Base-by-base conservation (phyloP, 169 alveolate species). In the Plasmodium ovale region DNA sequence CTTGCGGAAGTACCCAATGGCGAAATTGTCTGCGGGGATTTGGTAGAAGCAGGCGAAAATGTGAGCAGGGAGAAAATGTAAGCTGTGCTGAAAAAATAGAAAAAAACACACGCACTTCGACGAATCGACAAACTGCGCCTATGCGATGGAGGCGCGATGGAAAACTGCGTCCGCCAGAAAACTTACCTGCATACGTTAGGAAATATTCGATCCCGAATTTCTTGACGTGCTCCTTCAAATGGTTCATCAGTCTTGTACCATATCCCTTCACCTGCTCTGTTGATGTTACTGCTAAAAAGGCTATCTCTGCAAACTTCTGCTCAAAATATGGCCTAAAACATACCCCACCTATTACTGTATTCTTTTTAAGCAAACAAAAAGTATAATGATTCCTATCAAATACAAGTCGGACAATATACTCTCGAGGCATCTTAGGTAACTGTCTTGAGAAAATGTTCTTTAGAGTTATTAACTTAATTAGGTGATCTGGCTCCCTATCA, bases 381-480 rank as follows among this genome's bases (percentile, higher is more conserved):
- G 99, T 95, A 93, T 97, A 98, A 87, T 98, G 99, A 56, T 95
- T 95, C 51, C 99, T 87, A 92, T 98, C 99, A 87, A 98, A 96
- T 19, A 98, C 99, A 21, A 98, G 95, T 64, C 99, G 94, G 6
- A 97, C 99, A 31, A 98, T 98, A 94, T 98, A 98, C 87, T 98
- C 99, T 82, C 99, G 94, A 35, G 99, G 99, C 99, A 98, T 98
- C 92, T 98, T 97, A 5, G 99, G 99, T 21, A 98, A 95, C 88
- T 98, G 99, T 35, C 99, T 96, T 14, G 99, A 97, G 70, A 98
- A 97, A 16, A 98, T 97, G 74, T 97, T 97, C 91, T 98, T 98
- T 23, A 98, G 94, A 14, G 99, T 97, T 31, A 98, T 96, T 29
- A 98, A 92, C 58, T 95, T 93, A 53, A 94, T 94, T 87, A 97